A percentile compares a stretch with the other conserved stretches of the same genome.
These are phyloP conservation scores for Endocarpon pusillum DNA, from an alignment of 495 filamentous ascomycete species.

Conservation along the genomic window DNA sequence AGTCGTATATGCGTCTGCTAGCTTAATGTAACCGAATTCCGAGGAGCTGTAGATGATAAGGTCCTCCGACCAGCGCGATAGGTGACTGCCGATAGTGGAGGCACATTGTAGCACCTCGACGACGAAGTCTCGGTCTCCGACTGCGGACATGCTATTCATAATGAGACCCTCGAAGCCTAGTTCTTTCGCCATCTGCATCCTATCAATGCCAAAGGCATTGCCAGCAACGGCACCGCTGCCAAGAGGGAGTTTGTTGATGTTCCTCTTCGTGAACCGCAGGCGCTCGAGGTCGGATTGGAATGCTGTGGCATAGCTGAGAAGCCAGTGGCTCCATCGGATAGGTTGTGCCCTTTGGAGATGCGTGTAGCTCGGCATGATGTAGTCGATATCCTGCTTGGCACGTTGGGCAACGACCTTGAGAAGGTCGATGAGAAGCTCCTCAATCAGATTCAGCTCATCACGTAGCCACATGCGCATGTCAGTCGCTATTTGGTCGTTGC, in stretches of 20 bases:
- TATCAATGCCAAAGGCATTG: constrained; percentile 80
- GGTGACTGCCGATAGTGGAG: constrained; percentile 66
- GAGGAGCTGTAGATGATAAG: constrained; percentile 71
- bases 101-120: constrained; percentile 87
- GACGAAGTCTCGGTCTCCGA: constrained; percentile 78
- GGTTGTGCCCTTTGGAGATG: constrained; percentile 87
- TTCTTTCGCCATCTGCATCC: constrained; percentile 74
- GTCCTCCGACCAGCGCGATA: constrained; percentile 78
- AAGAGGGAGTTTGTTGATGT: constrained; percentile 65
- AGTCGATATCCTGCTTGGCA: constrained; percentile 63
- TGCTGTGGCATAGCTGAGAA: constrained; percentile 60
- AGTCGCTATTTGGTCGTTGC: constrained; percentile 88
- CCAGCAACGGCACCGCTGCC: constrained; percentile 82
- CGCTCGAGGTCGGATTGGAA: constrained; percentile 68
- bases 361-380: constrained; percentile 54
- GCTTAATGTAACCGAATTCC: constrained; percentile 68
- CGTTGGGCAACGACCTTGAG: constrained; percentile 53
- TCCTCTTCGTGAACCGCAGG: constrained; percentile 52
- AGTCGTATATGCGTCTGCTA: constrained; percentile 77
- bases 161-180: constrained; percentile 71
- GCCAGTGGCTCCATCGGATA: constrained; percentile 76
- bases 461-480: constrained; percentile 90
- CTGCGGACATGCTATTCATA: constrained; percentile 70
- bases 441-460: constrained; percentile 57
- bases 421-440: constrained; percentile 48